Percentiles rank a stretch among this genome's conserved stretches.
Conservation (phyloP, 176 grass and related monocot species). For the Melocanna baccifera region DNA sequence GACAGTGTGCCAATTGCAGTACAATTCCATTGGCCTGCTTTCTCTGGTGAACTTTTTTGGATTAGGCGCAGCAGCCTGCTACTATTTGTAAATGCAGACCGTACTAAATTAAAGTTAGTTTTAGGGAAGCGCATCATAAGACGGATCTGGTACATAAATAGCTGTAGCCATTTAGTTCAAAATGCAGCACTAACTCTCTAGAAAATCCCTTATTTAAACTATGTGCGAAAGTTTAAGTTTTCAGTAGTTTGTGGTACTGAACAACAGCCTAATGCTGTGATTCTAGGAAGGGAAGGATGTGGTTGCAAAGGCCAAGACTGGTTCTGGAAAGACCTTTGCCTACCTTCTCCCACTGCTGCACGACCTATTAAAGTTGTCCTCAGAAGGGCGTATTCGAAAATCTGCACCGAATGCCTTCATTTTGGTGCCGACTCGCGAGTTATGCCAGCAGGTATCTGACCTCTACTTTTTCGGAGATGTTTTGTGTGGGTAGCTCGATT, state of each 20-base stretch:
- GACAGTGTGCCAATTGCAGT: neutral
- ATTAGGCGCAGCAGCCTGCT: neutral
- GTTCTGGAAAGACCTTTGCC: slow-evolving; percentile 88
- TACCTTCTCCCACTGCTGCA: slow-evolving; percentile 89
- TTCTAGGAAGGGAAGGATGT: slow-evolving; percentile 92
- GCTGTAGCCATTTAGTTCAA: neutral
- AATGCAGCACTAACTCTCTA: neutral
- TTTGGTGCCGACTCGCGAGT: slow-evolving; percentile 79
- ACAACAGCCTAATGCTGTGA: neutral
- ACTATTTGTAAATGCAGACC: neutral
- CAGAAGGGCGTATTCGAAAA: slow-evolving; percentile 56
- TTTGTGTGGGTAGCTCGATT: neutral
- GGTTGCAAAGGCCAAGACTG: slow-evolving; percentile 83
- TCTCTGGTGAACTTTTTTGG: neutral
- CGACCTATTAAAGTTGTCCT: slow-evolving; percentile 67
- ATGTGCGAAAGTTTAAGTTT: neutral
- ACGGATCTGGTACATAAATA: neutral
- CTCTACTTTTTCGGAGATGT: neutral
- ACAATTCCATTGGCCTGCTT: neutral
- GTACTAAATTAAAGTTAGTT: slow-evolving; percentile 12
- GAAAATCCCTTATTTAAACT: neutral
- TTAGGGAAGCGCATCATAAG: neutral
- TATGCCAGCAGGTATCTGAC: slow-evolving; percentile 76
- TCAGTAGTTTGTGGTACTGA: neutral
- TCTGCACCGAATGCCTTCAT: slow-evolving; percentile 68